phyloP scores from a whole-genome alignment of 192 early-diverging fungal species.

The Mortierella alpina region DNA sequence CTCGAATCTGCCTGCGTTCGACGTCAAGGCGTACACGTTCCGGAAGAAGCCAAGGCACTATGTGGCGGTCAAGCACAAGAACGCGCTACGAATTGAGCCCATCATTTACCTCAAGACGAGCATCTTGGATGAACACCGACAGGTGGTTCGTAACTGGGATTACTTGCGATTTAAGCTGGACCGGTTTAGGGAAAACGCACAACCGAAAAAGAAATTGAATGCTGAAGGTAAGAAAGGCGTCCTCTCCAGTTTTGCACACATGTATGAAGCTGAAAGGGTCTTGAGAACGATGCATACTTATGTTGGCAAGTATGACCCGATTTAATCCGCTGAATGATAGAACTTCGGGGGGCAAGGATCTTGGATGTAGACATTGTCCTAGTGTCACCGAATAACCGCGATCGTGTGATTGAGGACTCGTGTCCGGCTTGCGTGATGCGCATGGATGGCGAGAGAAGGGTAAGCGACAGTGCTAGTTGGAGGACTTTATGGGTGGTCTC shows the following conservation, averaged over 20 bases:
- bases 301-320: not conserved
- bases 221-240: slow-evolving; percentile 33
- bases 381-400: slow-evolving; percentile 44
- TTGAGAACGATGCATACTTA: too few species aligned
- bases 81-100: slow-evolving; percentile 46
- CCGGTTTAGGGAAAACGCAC: slow-evolving; percentile 43
- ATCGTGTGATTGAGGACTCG: slow-evolving; percentile 50
- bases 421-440: slow-evolving; percentile 51
- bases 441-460: slow-evolving; percentile 52
- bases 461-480: not conserved
- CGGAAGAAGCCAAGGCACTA: slow-evolving; percentile 51
- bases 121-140: slow-evolving; percentile 37
- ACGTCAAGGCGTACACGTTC: slow-evolving; percentile 53
- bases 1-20: slow-evolving; percentile 27
- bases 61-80: slow-evolving; percentile 51
- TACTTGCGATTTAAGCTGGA: slow-evolving; percentile 38
- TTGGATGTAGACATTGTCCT: slow-evolving; percentile 50
- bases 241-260: too few species aligned
- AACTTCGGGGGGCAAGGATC: slow-evolving; percentile 45
- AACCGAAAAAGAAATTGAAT: slow-evolving; percentile 49
- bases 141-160: slow-evolving; percentile 50
- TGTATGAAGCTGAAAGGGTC: too few species aligned
- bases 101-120: slow-evolving; percentile 50
- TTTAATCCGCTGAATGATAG: slow-evolving; percentile 12
- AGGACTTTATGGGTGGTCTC: too few species aligned